Base-by-base conservation (phyloP, 108 stramenopile species). In the Aureococcus anophagefferens region DNA sequence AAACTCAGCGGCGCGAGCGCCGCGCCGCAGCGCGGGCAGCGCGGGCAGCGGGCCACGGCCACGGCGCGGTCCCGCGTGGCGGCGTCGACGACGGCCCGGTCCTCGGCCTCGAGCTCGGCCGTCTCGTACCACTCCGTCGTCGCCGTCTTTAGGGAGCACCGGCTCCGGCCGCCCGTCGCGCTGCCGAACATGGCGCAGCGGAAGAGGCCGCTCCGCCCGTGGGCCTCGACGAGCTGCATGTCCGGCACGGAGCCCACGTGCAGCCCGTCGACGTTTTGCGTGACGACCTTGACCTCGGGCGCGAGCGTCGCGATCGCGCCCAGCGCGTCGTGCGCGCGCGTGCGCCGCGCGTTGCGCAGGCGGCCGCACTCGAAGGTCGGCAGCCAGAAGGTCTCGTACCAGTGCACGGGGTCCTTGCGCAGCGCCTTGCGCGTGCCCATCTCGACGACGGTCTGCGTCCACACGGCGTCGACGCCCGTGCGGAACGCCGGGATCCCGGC, bases 301-400 rank as follows among this genome's bases (percentile, higher is more conserved):
- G 34, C 64, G 18, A 11, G 63, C n/a, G 0, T 28, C 11, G 37
- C 63, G 33, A 72, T 25, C 11, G 17, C 63, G 15, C 63, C 71
- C 14, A 72, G 62, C 21, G 71, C 71, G 13, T 32, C 71, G 64
- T 72, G 71, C 0, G 63, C 71, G 7, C 4, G 0, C 16, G 63
- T 65, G 30, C 63, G 71, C 25, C 31, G 18, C 63, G 63, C 63
- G 14, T 29, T 17, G 11, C 29, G 21, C 34, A 59, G 33, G 16
- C 64, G 31, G 0, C 34, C 35, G 0, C n/a, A 30, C 21, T 72
- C 71, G 44, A 72, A 72, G 34, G 32, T 31, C 17, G 34, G 62
- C 36, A 72, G 71, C 71, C 71, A 72, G 36, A 72, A 72, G 35
- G 34, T 65, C 16, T 72, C 64, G 71, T 72, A 65, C 63, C 63